phyloP scores from a whole-genome alignment of 768 basidiomycete species.

The Boletus rufocinnamomeus region DNA sequence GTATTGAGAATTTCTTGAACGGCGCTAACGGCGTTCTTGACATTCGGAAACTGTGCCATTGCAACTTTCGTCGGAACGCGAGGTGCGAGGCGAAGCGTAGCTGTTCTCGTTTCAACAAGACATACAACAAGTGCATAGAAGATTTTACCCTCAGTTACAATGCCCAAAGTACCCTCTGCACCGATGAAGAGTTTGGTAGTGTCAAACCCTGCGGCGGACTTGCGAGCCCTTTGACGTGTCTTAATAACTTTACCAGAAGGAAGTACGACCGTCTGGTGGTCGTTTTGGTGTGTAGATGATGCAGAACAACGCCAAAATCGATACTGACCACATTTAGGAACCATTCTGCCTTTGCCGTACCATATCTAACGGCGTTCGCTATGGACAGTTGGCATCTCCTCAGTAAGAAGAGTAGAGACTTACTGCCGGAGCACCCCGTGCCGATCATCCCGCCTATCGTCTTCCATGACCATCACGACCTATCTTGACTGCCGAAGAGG shows the following conservation, averaged over 20 bases:
- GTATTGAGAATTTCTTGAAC: slow-evolving; percentile 79
- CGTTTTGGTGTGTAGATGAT: neutral
- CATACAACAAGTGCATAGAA: neutral
- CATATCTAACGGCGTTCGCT: slow-evolving; percentile 86
- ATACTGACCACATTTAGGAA: slow-evolving; percentile 71
- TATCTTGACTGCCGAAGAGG: slow-evolving; percentile 1
- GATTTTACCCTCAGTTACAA: slow-evolving; percentile 76
- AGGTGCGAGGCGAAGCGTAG: slow-evolving; percentile 81
- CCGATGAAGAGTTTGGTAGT: slow-evolving; percentile 87
- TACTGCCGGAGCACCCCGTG: slow-evolving; percentile 84
- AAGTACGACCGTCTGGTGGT: slow-evolving; percentile 72
- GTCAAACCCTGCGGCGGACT: slow-evolving; percentile 88
- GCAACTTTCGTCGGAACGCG: slow-evolving; percentile 82
- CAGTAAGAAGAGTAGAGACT: slow-evolving; percentile 31
- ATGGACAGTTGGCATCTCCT: neutral
- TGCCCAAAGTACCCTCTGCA: slow-evolving; percentile 86
- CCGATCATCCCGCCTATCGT: slow-evolving; percentile 90
- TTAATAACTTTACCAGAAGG: slow-evolving; percentile 86
- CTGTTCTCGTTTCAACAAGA: slow-evolving; percentile 38
- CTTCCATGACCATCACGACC: slow-evolving; percentile 34
- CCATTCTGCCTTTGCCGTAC: slow-evolving; percentile 88
- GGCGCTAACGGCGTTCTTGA: slow-evolving; percentile 74
- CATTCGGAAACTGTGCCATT: slow-evolving; percentile 83
- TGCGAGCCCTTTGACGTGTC: slow-evolving; percentile 75
- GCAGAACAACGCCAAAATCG: neutral